Base-by-base conservation (phyloP, 1,284 basidiomycete species). In the Tylopilus sp. region DNA sequence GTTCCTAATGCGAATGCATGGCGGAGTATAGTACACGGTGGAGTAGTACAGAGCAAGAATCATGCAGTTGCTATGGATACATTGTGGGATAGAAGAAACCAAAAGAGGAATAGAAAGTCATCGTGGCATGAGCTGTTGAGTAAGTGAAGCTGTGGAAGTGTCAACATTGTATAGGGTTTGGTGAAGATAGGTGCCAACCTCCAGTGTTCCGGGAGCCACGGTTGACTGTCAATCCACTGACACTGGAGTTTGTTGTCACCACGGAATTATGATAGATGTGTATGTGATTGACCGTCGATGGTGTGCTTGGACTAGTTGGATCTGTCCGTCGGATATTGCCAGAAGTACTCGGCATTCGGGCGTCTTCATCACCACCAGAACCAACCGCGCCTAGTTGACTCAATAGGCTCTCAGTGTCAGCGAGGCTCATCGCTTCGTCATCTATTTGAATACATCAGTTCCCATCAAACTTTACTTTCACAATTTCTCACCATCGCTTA, bases 401-500 rank as follows among this genome's bases (percentile, higher is more conserved):
- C 24, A 58, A 28, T 15, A 42, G 1, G 32, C 48, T 61, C 14
- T 46, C 44, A 10, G 50, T 50, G 29, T 46, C 7, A 0, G 39
- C 35, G n/a, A 62, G 57, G 29, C 43, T 42, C 0, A 61, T 42
- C 20, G 6, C 39, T 0, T 48, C 28, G 22, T 63, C 59, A 4
- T 29, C 61, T 63, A 17, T 37, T 43, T 13, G 22, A 13, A 29
- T n/a, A 7, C 1, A n/a, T 61, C 7, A 54, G 25, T 33, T 31
- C 14, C 26, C 10, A 36, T 46, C 36, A 15, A 4, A 4, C 9
- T 29, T 3, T 22, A 31, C 11, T 28, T 17, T 3, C 22, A 5
- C 7, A 39, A 8, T 17, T 42, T n/a, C 54, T 61, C 22, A 61
- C 61, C 55, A 7, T 61, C 43, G 3, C 37, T 8, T 4, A 50